These are phyloP conservation scores for Blastomyces gilchristii DNA, from an alignment of 2,329 filamentous ascomycete species.

Conservation along the genomic window DNA sequence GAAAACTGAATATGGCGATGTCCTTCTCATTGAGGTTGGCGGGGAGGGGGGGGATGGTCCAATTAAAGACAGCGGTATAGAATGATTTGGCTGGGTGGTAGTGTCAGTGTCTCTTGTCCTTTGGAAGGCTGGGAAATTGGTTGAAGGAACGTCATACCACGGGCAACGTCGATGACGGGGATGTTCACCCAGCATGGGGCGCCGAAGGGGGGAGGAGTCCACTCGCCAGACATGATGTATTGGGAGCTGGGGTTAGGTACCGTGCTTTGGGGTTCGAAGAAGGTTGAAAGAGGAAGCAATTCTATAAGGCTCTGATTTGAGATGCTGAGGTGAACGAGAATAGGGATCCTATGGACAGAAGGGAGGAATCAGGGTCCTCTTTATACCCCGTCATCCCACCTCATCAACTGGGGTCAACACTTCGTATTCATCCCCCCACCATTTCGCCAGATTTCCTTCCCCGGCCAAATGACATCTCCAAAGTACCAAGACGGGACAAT, in stretches of 20 bases:
- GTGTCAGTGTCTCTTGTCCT: neutral
- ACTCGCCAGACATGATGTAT: slow-evolving; percentile 6
- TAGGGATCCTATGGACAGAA: neutral
- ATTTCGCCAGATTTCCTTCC: neutral
- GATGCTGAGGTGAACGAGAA: neutral
- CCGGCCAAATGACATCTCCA: neutral
- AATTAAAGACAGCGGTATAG: slow-evolving; percentile 19
- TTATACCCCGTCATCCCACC: neutral
- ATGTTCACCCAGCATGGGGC: slow-evolving; percentile 20
- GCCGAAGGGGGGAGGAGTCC: slow-evolving; percentile 17
- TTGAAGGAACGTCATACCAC: slow-evolving; percentile 11
- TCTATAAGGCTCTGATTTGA: neutral
- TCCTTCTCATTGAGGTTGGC: slow-evolving; percentile 12
- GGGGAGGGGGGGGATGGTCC: slow-evolving; percentile 14
- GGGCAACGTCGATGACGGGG: slow-evolving; percentile 16
- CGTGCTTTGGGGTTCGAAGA: neutral
- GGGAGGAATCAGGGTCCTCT: neutral
- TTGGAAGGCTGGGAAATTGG: neutral
- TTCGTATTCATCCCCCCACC: neutral
- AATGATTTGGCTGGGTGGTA: slow-evolving; percentile 16
- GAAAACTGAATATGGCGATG: slow-evolving; percentile 17
- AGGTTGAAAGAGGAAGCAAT: neutral
- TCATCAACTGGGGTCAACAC: neutral
- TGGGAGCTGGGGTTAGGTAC: neutral
- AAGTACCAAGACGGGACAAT: neutral